Evolutionary conservation across 116 monocot genomes (phyloP).

Genomic region (Dioscorea cayenensis): DNA sequence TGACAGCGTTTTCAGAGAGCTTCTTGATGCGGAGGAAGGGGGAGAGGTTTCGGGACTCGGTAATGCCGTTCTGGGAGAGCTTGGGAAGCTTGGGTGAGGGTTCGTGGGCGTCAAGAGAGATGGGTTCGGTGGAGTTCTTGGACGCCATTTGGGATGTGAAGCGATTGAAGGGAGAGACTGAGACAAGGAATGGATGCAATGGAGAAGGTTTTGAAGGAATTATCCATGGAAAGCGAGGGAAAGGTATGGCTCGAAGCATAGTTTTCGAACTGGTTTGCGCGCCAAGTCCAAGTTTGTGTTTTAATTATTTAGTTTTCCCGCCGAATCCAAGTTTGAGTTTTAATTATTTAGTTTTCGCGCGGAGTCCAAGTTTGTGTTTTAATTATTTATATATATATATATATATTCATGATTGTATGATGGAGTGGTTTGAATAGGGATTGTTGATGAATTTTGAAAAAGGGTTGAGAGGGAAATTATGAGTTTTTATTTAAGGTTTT

Average conservation of each 20-base stretch:
- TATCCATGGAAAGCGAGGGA: background rate
- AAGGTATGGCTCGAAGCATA: background rate
- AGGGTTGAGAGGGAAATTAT: no score
- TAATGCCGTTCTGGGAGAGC: constrained; percentile 10
- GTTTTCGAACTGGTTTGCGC: no score
- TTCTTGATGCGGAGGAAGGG: constrained; percentile 71
- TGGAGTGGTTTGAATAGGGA: no score
- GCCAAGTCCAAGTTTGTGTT: no score
- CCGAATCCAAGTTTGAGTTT: no score
- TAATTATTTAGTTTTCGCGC: no score
- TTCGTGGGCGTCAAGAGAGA: background rate
- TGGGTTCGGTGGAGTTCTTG: background rate
- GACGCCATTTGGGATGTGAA: background rate
- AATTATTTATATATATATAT: no score
- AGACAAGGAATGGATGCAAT: background rate
- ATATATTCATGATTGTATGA: no score
- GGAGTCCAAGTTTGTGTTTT: no score
- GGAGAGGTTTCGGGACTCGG: background rate
- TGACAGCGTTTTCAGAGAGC: constrained; percentile 61
- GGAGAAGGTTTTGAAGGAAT: background rate
- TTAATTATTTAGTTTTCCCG: no score
- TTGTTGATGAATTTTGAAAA: no score
- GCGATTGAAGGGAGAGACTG: background rate
- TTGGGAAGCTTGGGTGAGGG: constrained; percentile 20
- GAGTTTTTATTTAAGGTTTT: no score